phyloP scores from a whole-genome alignment of 345 rosid species.

The Nephelium lappaceum region DNA sequence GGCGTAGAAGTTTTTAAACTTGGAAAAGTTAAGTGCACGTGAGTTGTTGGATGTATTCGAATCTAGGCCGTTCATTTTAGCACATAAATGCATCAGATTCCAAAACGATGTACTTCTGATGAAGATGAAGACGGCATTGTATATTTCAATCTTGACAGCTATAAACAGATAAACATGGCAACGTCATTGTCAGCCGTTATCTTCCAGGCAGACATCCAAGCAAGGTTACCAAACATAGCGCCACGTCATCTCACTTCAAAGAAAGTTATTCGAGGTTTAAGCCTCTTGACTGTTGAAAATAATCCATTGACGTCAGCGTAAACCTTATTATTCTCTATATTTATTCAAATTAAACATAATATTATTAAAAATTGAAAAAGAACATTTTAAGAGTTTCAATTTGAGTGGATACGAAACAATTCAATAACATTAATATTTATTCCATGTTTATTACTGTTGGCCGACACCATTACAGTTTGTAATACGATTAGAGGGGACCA shows the following conservation, averaged over 20 bases:
- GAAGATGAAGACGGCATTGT: background rate
- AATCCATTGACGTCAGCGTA: background rate
- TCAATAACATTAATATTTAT: background rate
- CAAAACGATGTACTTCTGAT: no score
- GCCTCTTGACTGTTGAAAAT: background rate
- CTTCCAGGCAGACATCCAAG: slow-evolving; percentile 5
- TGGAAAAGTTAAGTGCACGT: background rate
- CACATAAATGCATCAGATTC: background rate
- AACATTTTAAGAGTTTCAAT: no score
- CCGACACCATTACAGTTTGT: background rate
- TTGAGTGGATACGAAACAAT: background rate
- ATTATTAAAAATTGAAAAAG: background rate
- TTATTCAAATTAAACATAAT: background rate
- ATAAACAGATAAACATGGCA: no score
- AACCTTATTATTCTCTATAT: background rate
- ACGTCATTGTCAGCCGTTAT: slow-evolving; percentile 24
- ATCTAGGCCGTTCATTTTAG: background rate
- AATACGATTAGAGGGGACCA: background rate
- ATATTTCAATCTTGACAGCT: background rate
- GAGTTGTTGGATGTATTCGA: background rate
- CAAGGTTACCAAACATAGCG: slow-evolving; percentile 4
- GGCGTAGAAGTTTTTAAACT: no score
- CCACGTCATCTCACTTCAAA: slow-evolving; percentile 8
- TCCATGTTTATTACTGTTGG: background rate
- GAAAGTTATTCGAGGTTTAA: slow-evolving; percentile 23